phyloP scores from a whole-genome alignment of 1,284 basidiomycete species.

The Malassezia furfur region DNA sequence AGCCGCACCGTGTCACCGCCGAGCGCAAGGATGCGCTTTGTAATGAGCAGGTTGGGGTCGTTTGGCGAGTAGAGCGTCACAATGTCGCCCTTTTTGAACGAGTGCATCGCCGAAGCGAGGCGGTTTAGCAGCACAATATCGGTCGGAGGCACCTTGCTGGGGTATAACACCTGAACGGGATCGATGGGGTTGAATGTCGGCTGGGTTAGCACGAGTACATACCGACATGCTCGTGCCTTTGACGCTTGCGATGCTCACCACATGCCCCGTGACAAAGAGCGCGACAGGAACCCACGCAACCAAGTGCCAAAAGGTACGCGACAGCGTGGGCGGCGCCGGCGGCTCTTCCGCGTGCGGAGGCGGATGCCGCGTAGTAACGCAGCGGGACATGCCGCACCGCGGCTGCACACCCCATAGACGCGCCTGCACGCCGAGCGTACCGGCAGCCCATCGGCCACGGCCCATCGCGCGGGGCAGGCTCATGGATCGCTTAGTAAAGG shows the following conservation, averaged over 20 bases:
- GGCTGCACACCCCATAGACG: too few relatives aligned
- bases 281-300: constrained; percentile 53
- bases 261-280: constrained; percentile 51
- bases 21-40: constrained; percentile 54
- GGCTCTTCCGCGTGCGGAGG: neutral
- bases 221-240: constrained; percentile 49
- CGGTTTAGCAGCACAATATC: constrained; percentile 54
- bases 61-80: constrained; percentile 52
- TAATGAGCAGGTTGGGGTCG: constrained; percentile 51
- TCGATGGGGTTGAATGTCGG: constrained; percentile 25
- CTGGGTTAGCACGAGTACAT: constrained; percentile 26
- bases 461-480: too few relatives aligned
- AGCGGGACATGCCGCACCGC: neutral
- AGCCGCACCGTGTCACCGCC: constrained; percentile 53
- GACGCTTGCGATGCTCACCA: constrained; percentile 51
- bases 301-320: neutral
- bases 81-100: constrained; percentile 51
- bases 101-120: constrained; percentile 43
- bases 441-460: too few relatives aligned
- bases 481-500: neutral
- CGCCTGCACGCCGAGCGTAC: too few relatives aligned
- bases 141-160: constrained; percentile 50
- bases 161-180: constrained; percentile 14
- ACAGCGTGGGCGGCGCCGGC: neutral
- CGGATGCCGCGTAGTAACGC: neutral